Conservation (phyloP, 2,329 filamentous ascomycete species). For the Cladobotryum mycophilum region DNA sequence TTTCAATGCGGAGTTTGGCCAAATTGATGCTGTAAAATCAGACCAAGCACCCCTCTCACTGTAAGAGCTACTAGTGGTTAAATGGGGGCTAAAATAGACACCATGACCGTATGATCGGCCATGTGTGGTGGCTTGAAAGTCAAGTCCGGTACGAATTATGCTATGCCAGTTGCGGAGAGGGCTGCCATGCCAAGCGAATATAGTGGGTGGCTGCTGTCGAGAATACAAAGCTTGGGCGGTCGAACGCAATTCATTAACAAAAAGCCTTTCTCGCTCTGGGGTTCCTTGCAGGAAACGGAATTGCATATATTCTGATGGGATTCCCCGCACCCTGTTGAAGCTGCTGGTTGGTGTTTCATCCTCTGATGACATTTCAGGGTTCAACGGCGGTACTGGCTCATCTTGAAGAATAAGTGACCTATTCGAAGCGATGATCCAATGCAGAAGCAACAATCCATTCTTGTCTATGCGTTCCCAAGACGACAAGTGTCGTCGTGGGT, state of each 20-base stretch:
- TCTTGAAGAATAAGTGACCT: conserved; percentile 79
- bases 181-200: conserved; percentile 88
- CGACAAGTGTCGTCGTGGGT: conserved; percentile 34
- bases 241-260: conserved; percentile 54
- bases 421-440: conserved; percentile 89
- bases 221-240: conserved; percentile 22
- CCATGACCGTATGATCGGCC: conserved; percentile 73
- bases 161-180: conserved; percentile 76
- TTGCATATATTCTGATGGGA: conserved; percentile 60
- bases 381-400: conserved; percentile 31
- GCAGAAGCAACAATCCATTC: conserved; percentile 60
- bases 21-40: conserved; percentile 26
- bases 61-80: conserved; percentile 7
- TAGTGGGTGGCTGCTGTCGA: conserved; percentile 51
- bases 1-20: conserved; percentile 62
- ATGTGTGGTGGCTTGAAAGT: conserved; percentile 57
- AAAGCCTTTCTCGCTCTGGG: conserved; percentile 76
- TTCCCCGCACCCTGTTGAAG: conserved; percentile 48
- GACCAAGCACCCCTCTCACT: background rate
- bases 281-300: conserved; percentile 85
- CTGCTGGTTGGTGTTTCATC: conserved; percentile 28
- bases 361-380: background rate
- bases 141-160: conserved; percentile 75
- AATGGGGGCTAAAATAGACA: conserved; percentile 66
- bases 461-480: conserved; percentile 52